Evolutionary conservation across 768 basidiomycete species (phyloP), one percentile per base, ranked within the genome.

Genomic region (Rhodotorula diobovata): DNA sequence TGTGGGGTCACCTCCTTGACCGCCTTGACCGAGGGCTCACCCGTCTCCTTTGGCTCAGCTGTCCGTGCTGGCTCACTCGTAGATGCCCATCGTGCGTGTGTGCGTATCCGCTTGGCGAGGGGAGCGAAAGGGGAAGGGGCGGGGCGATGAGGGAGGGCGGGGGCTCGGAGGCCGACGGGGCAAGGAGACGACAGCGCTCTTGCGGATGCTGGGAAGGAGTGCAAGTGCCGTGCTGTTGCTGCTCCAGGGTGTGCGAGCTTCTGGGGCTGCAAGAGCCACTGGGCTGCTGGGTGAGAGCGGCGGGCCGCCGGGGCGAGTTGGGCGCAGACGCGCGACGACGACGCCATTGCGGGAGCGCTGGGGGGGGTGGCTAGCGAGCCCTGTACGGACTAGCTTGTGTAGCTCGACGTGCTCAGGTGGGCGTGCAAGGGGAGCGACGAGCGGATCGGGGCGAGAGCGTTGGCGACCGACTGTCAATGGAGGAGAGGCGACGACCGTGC

Each of bases 71-170:
- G 25, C 50, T 12, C n/a, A n/a, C 34, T 39, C 43, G 15, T 61
- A 43, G 58, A 59, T 6, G 25, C 45, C 43, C 59, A 54, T 35
- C 51, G 41, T 4, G 66, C 60, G 14, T 54, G n/a, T 23, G 37
- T 35, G 39, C 67, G 67, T 68, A 68, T 68, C 61, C 67, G 67
- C 7, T 35, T 41, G 4, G 61, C 23, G 16, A 68, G 67, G 4
- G 23, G 21, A 4, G 43, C 32, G 21, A 68, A 16, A 18, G 67
- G 43, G 11, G 61, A 46, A 3, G 23, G 10, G n/a, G 25, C 14
- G 48, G 58, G 37, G 32, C 15, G 34, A 28, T 39, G 56, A 25
- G 35, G 53, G n/a, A 32, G 20, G 30, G n/a, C 28, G n/a, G 14
- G 28, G 16, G 51, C 7, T 53, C 45, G 51, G 3, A 53, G 51